These are phyloP conservation scores for Sporothrix variecibatus DNA, from an alignment of 2,329 filamentous ascomycete species.

Conservation along the genomic window DNA sequence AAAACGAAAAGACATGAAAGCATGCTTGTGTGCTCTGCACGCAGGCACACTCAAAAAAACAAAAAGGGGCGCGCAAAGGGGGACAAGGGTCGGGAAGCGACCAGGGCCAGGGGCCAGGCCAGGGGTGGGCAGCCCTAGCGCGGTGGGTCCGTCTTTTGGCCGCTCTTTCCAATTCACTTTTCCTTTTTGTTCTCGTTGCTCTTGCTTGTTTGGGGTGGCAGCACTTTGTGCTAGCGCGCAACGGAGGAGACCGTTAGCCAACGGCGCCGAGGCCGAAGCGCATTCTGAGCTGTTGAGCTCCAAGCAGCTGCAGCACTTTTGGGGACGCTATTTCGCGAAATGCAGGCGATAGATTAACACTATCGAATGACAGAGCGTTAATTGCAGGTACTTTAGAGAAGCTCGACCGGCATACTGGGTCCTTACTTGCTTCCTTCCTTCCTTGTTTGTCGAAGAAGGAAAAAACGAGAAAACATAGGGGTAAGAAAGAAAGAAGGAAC, in stretches of 20 bases:
- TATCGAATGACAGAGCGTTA: background rate
- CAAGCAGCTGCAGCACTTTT: background rate
- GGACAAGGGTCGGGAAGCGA: background rate
- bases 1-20: background rate
- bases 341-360: background rate
- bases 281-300: background rate
- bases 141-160: background rate
- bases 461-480: background rate
- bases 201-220: background rate
- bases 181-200: background rate
- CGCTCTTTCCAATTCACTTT: background rate
- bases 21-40: background rate
- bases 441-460: no score
- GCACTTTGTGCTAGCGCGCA: background rate
- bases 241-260: conserved; percentile 9
- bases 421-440: background rate
- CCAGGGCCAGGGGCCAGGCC: background rate
- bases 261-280: conserved; percentile 4
- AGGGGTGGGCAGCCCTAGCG: conserved; percentile 17
- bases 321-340: background rate
- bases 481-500: background rate
- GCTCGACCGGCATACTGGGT: background rate
- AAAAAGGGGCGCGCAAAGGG: conserved; percentile 7
- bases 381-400: background rate
- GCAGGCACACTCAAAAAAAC: background rate